Evolutionary conservation across 306 rosid genomes (phyloP), one percentile per base, ranked within the genome.

Genomic region (Vigna angularis): DNA sequence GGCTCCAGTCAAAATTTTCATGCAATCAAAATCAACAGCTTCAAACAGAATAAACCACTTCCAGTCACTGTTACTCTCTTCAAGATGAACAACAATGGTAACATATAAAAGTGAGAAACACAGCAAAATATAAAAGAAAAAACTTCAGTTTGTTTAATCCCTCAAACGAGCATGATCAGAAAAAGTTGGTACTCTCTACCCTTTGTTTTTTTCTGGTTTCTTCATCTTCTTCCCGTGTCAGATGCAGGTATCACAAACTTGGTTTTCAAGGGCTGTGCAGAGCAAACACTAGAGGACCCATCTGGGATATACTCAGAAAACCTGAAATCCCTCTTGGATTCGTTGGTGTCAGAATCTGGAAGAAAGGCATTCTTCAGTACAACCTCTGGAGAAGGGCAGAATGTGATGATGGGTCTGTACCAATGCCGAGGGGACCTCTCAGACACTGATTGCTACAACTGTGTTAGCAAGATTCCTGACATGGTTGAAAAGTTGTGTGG

Each of bases 341-440:
- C 89, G 16, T 47, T 93, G 12, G 88, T 91, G 52, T 13, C 85
- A 1, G 88, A 84, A 56, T 84, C 96, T 38, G 71, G 80, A 6
- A 84, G 86, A 50, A 89, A 84, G 71, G 22, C 70, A 49, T 93
- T 86, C 87, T 83, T 56, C 85, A 56, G 87, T 24, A 73, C 85
- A 63, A 81, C 84, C 63, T 77, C 82, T 1, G 96, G 96, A 2
- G 86, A 79, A 2, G 83, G 76, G 63, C 84, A 63, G 64, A 80
- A 53, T 48, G 79, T 79, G 76, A 74, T 93, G 15, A 78, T 72
- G 65, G 96, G 93, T 17, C 56, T 83, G 5, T 93, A 73, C 79
- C 94, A 93, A 86, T 93, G 98, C 86, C 80, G 94, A 72, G 98
- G 96, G 5, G 98, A 93, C 83, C 93, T 93, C 76, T 34, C 89